Base-by-base conservation (phyloP, 352 stramenopile species). In the Phytophthora nicotianae region DNA sequence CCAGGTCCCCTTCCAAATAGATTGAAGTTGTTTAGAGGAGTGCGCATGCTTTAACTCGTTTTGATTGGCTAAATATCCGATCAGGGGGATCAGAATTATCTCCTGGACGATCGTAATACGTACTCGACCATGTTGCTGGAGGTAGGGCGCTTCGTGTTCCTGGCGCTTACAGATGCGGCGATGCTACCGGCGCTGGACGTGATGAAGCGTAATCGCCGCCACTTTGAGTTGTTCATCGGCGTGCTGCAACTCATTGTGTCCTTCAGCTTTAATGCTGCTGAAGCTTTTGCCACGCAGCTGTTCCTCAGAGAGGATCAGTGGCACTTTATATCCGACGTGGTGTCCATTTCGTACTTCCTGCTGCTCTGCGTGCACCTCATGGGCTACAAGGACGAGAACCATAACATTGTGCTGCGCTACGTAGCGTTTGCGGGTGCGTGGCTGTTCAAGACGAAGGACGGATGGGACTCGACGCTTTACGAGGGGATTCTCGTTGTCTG, bases 211-310 rank as follows among this genome's bases (percentile, higher is more conserved):
- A 95, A 95, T 60, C 79, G 87, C 41, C 85, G 87, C 9, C 88
- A 96, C 70, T 96, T 96, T 58, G 88, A 96, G 81, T 73, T 96
- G 58, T 96, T 95, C 55, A 68, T 96, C n/a, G 88, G 88, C 50
- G 57, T 92, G 46, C 80, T 95, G 63, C 87, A 96, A 58, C 72
- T 96, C 20, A 37, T 71, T n/a, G 86, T 93, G 38, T 65, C 85
- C 23, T 92, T 95, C 59, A 82, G 80, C 48, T 95, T 93, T 74
- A 96, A 95, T 68, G 75, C 81, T 10, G 83, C 85, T 32, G 84
- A 94, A 64, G 81, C 82, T 14, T 83, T 92, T 58, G 68, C 84
- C 35, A 54, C 72, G 48, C 60, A 75, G 41, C 60, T 94, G 23
- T 95, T 95, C 58, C 70, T 95, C 14, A 65, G 72, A 35, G 75